A percentile compares a stretch with the other conserved stretches of the same genome.
These are phyloP conservation scores for Avicennia marina DNA, from an alignment of 257 asterid species.

Conservation along the genomic window DNA sequence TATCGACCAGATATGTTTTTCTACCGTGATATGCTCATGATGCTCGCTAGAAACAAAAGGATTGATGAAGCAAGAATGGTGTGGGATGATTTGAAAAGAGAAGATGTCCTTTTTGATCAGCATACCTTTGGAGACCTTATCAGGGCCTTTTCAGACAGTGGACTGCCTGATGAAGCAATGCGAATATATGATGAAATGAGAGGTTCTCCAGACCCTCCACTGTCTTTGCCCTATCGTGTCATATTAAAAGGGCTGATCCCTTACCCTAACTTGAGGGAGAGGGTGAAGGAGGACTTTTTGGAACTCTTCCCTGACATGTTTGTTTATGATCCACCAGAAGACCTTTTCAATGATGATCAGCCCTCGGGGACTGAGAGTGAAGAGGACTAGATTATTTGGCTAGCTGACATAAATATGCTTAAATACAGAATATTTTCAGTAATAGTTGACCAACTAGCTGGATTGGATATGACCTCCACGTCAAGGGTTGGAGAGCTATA, in stretches of 20 bases:
- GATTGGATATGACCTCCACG: not conserved
- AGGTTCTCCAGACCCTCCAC: constrained; percentile 65
- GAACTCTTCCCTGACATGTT: constrained; percentile 81
- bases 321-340: constrained; percentile 85
- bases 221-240: constrained; percentile 81
- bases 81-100: constrained; percentile 77
- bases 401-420: not conserved
- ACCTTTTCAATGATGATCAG: constrained; percentile 54
- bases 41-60: constrained; percentile 86
- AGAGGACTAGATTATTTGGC: constrained; percentile 40
- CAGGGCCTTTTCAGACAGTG: constrained; percentile 71
- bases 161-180: constrained; percentile 75
- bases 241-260: constrained; percentile 80
- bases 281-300: constrained; percentile 78
- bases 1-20: constrained; percentile 94
- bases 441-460: constrained; percentile 1
- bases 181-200: constrained; percentile 81
- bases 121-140: constrained; percentile 93
- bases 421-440: not conserved
- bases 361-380: constrained; percentile 36
- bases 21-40: constrained; percentile 87
- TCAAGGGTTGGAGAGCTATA: not conserved
- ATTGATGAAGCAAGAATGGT: constrained; percentile 60
- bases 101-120: constrained; percentile 84
- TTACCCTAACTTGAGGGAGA: constrained; percentile 78